A percentile compares a stretch with the other conserved stretches of the same genome.
phyloP scores from a whole-genome alignment of 2,329 filamentous ascomycete genomes.

The Pseudocercospora fijiensis region DNA sequence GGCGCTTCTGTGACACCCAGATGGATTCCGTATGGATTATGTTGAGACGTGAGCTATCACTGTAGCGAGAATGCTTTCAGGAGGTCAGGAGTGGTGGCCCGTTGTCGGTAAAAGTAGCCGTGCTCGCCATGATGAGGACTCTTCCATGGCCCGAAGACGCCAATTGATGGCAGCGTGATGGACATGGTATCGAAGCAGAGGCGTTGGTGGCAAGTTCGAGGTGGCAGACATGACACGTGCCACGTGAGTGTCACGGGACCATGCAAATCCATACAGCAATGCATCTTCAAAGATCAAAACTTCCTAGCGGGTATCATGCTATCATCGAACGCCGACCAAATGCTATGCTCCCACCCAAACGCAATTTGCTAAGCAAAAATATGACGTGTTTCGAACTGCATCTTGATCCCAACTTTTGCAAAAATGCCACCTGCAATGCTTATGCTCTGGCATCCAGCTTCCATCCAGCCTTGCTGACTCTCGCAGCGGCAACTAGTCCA shows the following conservation, averaged over 20 bases:
- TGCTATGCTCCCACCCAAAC: neutral
- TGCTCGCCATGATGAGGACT: neutral
- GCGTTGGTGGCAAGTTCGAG: neutral
- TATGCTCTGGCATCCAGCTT: conserved; percentile 23
- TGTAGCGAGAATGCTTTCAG: too few species aligned
- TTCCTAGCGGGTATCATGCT: neutral
- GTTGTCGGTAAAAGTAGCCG: neutral
- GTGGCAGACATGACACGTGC: neutral
- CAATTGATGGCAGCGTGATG: neutral
- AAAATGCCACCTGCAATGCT: neutral
- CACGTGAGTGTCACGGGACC: neutral
- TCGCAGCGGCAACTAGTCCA: conserved; percentile 26
- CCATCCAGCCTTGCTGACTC: conserved; percentile 31
- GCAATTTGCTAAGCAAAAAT: neutral
- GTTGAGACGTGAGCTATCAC: too few species aligned
- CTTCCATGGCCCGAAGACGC: neutral
- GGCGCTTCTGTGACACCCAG: neutral
- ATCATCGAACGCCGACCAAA: neutral
- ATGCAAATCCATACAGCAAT: neutral
- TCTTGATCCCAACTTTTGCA: neutral
- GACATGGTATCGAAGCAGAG: neutral
- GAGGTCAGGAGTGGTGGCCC: neutral
- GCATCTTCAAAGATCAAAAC: neutral
- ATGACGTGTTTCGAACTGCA: neutral
- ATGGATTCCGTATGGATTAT: neutral